Percentiles rank a stretch among this genome's conserved stretches.
Conservation (phyloP, 805 yeast genomes). For the Kuraishia ogatae region DNA sequence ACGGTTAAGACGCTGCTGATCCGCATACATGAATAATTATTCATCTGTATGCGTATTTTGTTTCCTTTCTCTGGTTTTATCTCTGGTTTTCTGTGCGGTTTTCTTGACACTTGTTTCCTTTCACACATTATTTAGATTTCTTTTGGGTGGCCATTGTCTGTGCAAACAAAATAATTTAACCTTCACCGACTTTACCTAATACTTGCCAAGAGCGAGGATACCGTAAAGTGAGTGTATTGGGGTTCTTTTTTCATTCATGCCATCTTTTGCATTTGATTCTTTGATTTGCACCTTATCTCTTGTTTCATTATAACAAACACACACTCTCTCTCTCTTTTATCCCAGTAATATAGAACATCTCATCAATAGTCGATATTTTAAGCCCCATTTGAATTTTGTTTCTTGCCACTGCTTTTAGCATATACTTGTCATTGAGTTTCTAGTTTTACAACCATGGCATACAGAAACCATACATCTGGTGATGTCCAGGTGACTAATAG, state of each 20-base stretch:
- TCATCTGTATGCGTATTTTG: not conserved
- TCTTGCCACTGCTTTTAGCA: too few relatives aligned
- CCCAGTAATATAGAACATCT: too few relatives aligned
- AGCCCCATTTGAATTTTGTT: too few relatives aligned
- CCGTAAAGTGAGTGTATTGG: not conserved
- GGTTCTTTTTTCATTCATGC: too few relatives aligned
- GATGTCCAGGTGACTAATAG: constrained; percentile 5
- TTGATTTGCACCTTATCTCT: not conserved
- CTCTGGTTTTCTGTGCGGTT: too few relatives aligned
- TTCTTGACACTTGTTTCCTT: too few relatives aligned
- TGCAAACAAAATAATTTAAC: not conserved
- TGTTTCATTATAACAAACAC: too few relatives aligned
- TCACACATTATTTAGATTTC: too few relatives aligned
- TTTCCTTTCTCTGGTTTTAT: not conserved
- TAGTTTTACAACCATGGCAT: not conserved
- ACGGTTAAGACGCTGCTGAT: not conserved
- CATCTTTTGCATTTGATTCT: not conserved
- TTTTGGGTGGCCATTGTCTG: too few relatives aligned
- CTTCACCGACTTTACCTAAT: not conserved
- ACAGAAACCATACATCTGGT: not conserved
- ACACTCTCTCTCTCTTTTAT: too few relatives aligned
- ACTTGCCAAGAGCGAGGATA: not conserved
- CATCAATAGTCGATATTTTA: too few relatives aligned
- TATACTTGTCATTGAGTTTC: not conserved
- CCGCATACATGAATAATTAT: not conserved